phyloP scores from a whole-genome alignment of 1,139 yeast genomes.

The Yamadazyma dushanensis region DNA sequence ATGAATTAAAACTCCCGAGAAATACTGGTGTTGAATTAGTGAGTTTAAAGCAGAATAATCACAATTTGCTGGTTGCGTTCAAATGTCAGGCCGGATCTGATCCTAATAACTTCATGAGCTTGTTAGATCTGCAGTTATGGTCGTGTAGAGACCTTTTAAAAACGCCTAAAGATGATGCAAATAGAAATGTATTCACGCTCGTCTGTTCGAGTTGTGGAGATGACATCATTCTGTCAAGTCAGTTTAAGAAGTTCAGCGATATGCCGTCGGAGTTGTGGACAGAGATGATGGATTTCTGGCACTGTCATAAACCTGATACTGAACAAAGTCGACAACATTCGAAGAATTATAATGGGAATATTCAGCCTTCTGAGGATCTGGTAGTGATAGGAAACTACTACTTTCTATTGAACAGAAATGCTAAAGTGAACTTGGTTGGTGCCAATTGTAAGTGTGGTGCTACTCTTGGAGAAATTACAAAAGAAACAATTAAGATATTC shows the following conservation, averaged over 20 bases:
- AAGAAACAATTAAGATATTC: constrained; percentile 35
- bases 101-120: constrained; percentile 22
- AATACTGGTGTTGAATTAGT: constrained; percentile 6
- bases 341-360: constrained; percentile 32
- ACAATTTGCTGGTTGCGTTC: constrained; percentile 13
- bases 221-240: constrained; percentile 27
- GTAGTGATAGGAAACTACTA: constrained; percentile 63
- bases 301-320: constrained; percentile 83
- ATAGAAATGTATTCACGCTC: constrained; percentile 32
- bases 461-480: constrained; percentile 31
- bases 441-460: constrained; percentile 33
- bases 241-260: constrained; percentile 44
- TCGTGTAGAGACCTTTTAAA: constrained; percentile 37
- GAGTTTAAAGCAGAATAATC: constrained; percentile 9
- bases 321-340: constrained; percentile 8
- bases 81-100: constrained; percentile 7
- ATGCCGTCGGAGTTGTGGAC: constrained; percentile 95
- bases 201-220: constrained; percentile 33
- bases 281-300: constrained; percentile 98
- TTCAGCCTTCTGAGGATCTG: constrained; percentile 46
- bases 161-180: constrained; percentile 25
- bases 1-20: neutral
- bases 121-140: constrained; percentile 32
- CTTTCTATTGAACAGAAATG: constrained; percentile 39
- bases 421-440: constrained; percentile 8